These are phyloP conservation scores for Heritiera fomes DNA, from an alignment of 345 rosid genomes.

Conservation along the genomic window DNA sequence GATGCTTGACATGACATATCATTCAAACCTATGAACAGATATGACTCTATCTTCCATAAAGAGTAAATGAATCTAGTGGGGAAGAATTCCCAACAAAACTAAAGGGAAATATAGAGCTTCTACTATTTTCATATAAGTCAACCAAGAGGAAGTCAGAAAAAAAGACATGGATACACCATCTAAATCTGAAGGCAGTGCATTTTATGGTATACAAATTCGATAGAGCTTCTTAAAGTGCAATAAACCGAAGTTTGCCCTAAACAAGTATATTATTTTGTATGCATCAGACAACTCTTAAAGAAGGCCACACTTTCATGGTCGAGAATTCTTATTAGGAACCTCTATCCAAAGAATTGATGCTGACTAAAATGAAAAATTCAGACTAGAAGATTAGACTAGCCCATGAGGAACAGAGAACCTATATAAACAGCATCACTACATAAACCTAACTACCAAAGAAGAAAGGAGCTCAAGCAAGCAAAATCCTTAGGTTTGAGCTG, in stretches of 20 bases:
- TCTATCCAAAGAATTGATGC: neutral
- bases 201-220: too few relatives aligned
- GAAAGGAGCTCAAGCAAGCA: neutral
- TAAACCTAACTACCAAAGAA: neutral
- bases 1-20: neutral
- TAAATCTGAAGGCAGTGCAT: neutral
- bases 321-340: neutral
- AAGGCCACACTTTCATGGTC: neutral
- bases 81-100: neutral
- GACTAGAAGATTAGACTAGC: neutral
- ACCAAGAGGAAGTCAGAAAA: neutral
- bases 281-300: neutral
- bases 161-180: neutral
- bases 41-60: neutral
- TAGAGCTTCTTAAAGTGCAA: neutral
- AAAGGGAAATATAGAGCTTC: neutral
- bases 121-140: neutral
- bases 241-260: neutral
- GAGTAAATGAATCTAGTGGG: neutral
- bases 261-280: neutral
- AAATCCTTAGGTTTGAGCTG: slow-evolving; percentile 4
- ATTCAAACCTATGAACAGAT: neutral
- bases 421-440: neutral
- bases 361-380: neutral
- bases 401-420: neutral